Conservation (phyloP, 129 eudicot species). For the Helichrysum umbraculigerum region DNA sequence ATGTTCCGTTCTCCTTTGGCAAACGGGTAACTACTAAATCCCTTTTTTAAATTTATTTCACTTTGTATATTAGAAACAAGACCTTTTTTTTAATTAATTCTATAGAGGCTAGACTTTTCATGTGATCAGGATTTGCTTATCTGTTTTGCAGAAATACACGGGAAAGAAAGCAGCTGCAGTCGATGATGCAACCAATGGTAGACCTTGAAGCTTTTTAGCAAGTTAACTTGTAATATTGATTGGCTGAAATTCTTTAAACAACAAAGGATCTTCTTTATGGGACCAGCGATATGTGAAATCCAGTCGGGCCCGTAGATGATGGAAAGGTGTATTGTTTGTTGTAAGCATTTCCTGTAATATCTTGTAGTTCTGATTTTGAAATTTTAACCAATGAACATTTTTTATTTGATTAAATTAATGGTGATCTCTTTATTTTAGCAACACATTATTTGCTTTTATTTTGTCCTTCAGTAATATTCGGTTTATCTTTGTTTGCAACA, state of each 20-base stretch:
- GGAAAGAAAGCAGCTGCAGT: slow-evolving; percentile 63
- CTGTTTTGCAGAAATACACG: slow-evolving; percentile 59
- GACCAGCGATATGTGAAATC: slow-evolving; percentile 27
- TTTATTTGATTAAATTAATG: neutral
- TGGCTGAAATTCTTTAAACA: slow-evolving; percentile 26
- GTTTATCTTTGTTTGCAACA: slow-evolving; percentile 10
- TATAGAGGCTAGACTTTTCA: neutral
- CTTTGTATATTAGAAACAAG: neutral
- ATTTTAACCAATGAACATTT: slow-evolving; percentile 14
- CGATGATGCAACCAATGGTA: slow-evolving; percentile 46
- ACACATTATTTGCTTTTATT: neutral
- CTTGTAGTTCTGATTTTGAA: slow-evolving; percentile 22
- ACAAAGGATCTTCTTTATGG: slow-evolving; percentile 25
- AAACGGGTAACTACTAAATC: slow-evolving; percentile 52
- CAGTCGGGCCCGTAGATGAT: slow-evolving; percentile 14
- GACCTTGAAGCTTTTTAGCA: slow-evolving; percentile 52
- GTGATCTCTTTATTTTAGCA: neutral
- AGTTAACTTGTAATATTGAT: slow-evolving; percentile 30
- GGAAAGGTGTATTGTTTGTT: slow-evolving; percentile 20
- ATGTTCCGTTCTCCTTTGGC: slow-evolving; percentile 73
- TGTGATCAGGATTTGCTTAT: neutral
- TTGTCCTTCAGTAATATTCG: neutral
- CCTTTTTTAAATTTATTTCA: neutral
- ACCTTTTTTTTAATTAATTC: neutral
- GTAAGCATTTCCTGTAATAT: slow-evolving; percentile 27